Conservation (phyloP, 169 alveolate genomes). For the Prorocentrum cordatum region DNA sequence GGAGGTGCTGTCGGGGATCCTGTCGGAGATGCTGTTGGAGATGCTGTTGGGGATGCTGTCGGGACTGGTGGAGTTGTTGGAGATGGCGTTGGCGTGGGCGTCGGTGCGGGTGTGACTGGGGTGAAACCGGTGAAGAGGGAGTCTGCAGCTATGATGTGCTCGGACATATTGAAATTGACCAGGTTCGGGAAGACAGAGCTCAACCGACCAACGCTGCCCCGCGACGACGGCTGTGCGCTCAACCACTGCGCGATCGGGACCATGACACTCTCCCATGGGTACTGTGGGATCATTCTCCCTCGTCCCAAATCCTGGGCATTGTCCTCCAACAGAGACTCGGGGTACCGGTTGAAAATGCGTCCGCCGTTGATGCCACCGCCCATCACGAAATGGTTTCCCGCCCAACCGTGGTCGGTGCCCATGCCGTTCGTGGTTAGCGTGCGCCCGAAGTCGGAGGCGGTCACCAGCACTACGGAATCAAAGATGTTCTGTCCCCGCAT, state of each 20-base stretch:
- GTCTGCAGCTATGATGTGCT: no score
- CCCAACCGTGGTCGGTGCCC: conserved; percentile 51
- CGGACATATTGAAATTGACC: conserved; percentile 8
- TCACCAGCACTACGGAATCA: conserved; percentile 10
- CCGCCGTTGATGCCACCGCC: conserved; percentile 60
- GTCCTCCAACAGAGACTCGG: conserved; percentile 9
- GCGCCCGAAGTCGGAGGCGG: conserved; percentile 30
- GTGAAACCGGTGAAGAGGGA: no score
- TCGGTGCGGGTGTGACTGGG: no score
- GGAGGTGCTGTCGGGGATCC: no score
- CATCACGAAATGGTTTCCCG: conserved; percentile 8
- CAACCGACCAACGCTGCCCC: no score
- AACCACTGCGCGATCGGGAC: conserved; percentile 36
- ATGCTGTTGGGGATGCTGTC: no score
- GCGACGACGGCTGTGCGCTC: no score
- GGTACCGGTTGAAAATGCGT: conserved; percentile 11
- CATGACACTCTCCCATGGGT: conserved; percentile 29
- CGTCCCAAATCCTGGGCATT: conserved; percentile 27
- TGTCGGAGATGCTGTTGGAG: no score
- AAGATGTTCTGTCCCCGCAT: conserved; percentile 2
- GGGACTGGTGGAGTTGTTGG: no score
- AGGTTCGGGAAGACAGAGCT: conserved; percentile 18
- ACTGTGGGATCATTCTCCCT: conserved; percentile 27
- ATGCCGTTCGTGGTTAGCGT: conserved; percentile 14
- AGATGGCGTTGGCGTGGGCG: no score